phyloP scores from a whole-genome alignment of 495 filamentous ascomycete species.

The Penicillium arizonense region DNA sequence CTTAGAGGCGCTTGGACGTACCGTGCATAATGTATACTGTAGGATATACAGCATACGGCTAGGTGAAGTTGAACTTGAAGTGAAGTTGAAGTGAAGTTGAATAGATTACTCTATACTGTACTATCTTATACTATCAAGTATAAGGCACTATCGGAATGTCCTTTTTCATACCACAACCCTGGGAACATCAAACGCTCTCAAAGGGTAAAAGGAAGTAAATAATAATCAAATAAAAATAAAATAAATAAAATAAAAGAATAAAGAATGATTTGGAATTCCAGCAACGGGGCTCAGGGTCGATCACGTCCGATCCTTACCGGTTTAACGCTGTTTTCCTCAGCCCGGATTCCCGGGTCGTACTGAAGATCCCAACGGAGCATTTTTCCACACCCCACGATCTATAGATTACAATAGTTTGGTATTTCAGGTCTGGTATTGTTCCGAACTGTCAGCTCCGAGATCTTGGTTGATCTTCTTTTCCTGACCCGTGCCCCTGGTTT shows the following conservation, averaged over 20 bases:
- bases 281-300: slow-evolving; percentile 32
- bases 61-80: no score
- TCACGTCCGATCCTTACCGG: slow-evolving; percentile 29
- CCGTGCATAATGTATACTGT: not conserved
- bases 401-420: slow-evolving; percentile 13
- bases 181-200: no score
- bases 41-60: no score
- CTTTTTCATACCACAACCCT: no score
- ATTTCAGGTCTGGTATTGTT: slow-evolving; percentile 21
- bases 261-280: slow-evolving; percentile 33
- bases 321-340: slow-evolving; percentile 15
- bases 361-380: slow-evolving; percentile 27
- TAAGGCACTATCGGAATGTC: no score
- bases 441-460: slow-evolving; percentile 48
- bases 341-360: slow-evolving; percentile 31
- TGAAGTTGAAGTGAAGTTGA: no score
- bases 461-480: slow-evolving; percentile 44
- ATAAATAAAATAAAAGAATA: slow-evolving; percentile 1
- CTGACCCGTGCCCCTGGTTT: slow-evolving; percentile 42
- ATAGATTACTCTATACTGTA: no score
- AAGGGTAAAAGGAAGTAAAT: slow-evolving; percentile 1
- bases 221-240: not conserved
- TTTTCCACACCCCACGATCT: slow-evolving; percentile 9
- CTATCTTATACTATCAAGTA: no score
- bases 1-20: slow-evolving; percentile 1